Evolutionary conservation across 148 eudicot genomes (phyloP).

Genomic region (Simmondsia chinensis): DNA sequence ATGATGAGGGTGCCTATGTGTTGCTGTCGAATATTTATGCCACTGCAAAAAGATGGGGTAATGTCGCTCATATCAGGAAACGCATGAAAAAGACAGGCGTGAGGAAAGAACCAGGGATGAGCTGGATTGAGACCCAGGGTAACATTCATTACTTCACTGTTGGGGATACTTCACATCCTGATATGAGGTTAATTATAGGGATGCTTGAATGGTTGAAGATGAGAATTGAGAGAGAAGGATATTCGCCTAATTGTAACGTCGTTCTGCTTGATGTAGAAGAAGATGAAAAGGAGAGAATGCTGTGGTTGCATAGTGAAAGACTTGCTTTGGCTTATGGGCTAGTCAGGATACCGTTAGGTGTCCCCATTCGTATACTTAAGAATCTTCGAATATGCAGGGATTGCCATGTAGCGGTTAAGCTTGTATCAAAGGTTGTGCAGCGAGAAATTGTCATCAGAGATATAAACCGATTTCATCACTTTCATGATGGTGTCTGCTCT

Average conservation of each 20-base stretch:
- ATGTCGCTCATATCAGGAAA: conserved; percentile 75
- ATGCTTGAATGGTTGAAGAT: conserved; percentile 74
- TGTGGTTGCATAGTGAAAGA: conserved; percentile 92
- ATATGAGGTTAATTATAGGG: conserved; percentile 50
- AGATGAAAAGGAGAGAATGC: conserved; percentile 58
- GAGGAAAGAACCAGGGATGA: conserved; percentile 85
- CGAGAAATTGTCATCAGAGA: conserved; percentile 81
- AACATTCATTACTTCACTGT: conserved; percentile 57
- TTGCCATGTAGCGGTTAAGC: conserved; percentile 65
- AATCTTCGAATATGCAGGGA: conserved; percentile 79
- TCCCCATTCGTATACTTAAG: conserved; percentile 76
- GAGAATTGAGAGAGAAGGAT: conserved; percentile 44
- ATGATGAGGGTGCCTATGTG: conserved; percentile 64
- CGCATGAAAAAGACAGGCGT: conserved; percentile 69
- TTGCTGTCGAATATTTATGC: conserved; percentile 79
- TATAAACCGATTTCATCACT: conserved; percentile 88
- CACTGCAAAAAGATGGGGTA: conserved; percentile 60
- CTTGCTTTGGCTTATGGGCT: conserved; percentile 79
- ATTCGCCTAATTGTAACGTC: conserved; percentile 43
- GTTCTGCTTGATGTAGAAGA: conserved; percentile 71
- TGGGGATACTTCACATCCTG: conserved; percentile 72
- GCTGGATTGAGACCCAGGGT: conserved; percentile 81
- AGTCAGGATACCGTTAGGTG: conserved; percentile 40
- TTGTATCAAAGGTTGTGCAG: conserved; percentile 48
- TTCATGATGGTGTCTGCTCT: conserved; percentile 60